Percentiles rank a stretch among this genome's conserved stretches.
phyloP scores from a whole-genome alignment of 2,329 filamentous ascomycete genomes.

The Fusarium sublunatum region DNA sequence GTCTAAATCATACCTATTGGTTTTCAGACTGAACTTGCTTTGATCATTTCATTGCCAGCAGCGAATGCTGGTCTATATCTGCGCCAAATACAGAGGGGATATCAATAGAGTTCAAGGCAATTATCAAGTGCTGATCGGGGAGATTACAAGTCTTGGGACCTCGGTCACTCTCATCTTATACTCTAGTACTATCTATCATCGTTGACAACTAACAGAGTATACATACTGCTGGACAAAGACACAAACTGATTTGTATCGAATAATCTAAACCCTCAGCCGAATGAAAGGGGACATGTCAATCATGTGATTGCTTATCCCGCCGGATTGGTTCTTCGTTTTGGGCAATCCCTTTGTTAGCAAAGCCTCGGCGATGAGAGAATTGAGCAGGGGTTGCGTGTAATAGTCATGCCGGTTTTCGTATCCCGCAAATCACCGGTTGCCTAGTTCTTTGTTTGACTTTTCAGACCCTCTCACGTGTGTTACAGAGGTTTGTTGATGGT shows the following conservation, averaged over 20 bases:
- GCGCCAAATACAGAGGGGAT: background rate
- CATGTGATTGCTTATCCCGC: slow-evolving; percentile 25
- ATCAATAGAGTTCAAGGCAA: slow-evolving; percentile 1
- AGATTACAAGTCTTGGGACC: no score
- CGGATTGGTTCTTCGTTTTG: slow-evolving; percentile 1
- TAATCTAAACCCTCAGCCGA: slow-evolving; percentile 9
- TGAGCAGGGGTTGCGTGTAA: slow-evolving; percentile 8
- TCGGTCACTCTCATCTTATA: no score
- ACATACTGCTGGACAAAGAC: slow-evolving; percentile 1
- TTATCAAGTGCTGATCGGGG: background rate
- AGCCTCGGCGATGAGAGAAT: background rate
- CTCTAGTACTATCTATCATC: no score
- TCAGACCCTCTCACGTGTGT: slow-evolving; percentile 4
- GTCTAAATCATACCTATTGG: background rate
- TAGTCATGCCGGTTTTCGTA: slow-evolving; percentile 1
- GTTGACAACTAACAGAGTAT: no score
- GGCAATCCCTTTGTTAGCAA: slow-evolving; percentile 6
- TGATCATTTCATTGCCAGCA: slow-evolving; percentile 5
- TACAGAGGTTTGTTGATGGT: slow-evolving; percentile 1
- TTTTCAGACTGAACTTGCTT: slow-evolving; percentile 7
- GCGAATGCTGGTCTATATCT: slow-evolving; percentile 6
- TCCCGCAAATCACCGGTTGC: background rate
- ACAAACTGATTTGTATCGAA: slow-evolving; percentile 6
- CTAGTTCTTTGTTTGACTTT: slow-evolving; percentile 3
- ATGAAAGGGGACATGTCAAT: slow-evolving; percentile 12